A percentile compares a stretch with the other conserved stretches of the same genome.
phyloP scores from a whole-genome alignment of 352 stramenopile genomes.

The Peronospora tabacina region DNA sequence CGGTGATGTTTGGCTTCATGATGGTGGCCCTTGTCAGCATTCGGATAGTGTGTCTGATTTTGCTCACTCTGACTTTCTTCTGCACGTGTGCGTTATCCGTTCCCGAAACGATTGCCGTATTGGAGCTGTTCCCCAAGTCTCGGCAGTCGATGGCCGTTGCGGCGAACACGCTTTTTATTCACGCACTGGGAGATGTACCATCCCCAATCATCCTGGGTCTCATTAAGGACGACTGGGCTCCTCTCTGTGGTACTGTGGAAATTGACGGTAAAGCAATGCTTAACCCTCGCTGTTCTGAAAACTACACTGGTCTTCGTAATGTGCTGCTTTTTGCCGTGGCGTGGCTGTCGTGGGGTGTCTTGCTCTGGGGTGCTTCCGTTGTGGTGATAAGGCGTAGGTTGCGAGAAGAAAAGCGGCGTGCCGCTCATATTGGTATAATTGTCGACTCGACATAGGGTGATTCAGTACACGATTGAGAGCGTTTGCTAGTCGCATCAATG shows the following conservation, averaged over 20 bases:
- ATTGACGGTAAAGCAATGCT: conserved; percentile 48
- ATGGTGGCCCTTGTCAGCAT: conserved; percentile 52
- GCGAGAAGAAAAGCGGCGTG: conserved; percentile 19
- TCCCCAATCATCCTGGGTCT: conserved; percentile 88
- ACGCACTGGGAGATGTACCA: conserved; percentile 91
- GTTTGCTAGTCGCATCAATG: conserved; percentile 1
- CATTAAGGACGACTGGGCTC: conserved; percentile 91
- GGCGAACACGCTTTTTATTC: conserved; percentile 88
- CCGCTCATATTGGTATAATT: conserved; percentile 13
- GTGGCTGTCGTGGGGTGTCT: conserved; percentile 64
- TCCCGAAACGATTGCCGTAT: conserved; percentile 79
- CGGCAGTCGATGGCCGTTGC: conserved; percentile 87
- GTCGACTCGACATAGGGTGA: conserved; percentile 16
- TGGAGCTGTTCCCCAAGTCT: conserved; percentile 84
- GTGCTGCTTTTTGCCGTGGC: conserved; percentile 70
- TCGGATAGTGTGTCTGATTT: conserved; percentile 51
- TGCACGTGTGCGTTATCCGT: conserved; percentile 71
- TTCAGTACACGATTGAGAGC: conserved; percentile 2
- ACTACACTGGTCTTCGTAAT: conserved; percentile 50
- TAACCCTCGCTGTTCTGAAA: conserved; percentile 56
- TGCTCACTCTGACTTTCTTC: conserved; percentile 64
- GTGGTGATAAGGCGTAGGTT: conserved; percentile 32
- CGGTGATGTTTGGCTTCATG: conserved; percentile 46
- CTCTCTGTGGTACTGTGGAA: conserved; percentile 72
- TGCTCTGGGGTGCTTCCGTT: conserved; percentile 53